These are phyloP conservation scores for Tolypocladium endophyticum DNA, from an alignment of 2,329 filamentous ascomycete species.

Conservation along the genomic window DNA sequence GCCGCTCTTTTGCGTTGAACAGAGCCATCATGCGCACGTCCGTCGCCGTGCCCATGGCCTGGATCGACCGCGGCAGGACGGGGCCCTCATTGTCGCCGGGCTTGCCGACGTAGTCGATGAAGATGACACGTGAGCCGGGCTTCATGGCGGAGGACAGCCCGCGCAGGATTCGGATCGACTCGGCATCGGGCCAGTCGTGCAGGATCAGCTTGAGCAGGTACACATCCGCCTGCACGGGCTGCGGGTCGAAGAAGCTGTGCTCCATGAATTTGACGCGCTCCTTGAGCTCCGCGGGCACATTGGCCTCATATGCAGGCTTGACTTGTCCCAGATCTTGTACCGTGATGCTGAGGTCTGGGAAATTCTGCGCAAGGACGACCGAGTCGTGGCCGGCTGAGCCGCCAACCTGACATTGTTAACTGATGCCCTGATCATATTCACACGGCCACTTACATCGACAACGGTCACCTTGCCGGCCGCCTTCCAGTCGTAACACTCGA, in stretches of 20 bases:
- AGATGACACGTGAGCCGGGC: conserved; percentile 27
- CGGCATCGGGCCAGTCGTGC: conserved; percentile 43
- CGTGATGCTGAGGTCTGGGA: conserved; percentile 28
- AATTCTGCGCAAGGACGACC: conserved; percentile 28
- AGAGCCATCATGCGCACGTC: conserved; percentile 41
- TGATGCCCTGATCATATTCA: background rate
- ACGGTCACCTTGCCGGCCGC: conserved; percentile 22
- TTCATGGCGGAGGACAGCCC: conserved; percentile 32
- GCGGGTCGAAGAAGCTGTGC: conserved; percentile 28
- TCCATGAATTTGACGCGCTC: conserved; percentile 22
- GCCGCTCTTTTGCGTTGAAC: conserved; percentile 36
- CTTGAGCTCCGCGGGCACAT: conserved; percentile 20
- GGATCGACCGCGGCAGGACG: conserved; percentile 22
- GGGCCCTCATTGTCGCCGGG: conserved; percentile 13
- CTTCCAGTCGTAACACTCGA: conserved; percentile 24
- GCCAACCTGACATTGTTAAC: conserved; percentile 20
- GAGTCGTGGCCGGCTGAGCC: conserved; percentile 31
- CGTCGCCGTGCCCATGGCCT: conserved; percentile 27
- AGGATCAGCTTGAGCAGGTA: conserved; percentile 44
- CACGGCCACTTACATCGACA: conserved; percentile 26
- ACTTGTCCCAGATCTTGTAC: conserved; percentile 34
- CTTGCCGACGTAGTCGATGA: conserved; percentile 28
- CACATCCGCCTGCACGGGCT: conserved; percentile 30
- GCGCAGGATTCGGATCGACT: conserved; percentile 27
- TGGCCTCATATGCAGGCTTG: conserved; percentile 21